Base-by-base conservation (phyloP, 2,329 filamentous ascomycete species). In the Talaromyces amestolkiae region DNA sequence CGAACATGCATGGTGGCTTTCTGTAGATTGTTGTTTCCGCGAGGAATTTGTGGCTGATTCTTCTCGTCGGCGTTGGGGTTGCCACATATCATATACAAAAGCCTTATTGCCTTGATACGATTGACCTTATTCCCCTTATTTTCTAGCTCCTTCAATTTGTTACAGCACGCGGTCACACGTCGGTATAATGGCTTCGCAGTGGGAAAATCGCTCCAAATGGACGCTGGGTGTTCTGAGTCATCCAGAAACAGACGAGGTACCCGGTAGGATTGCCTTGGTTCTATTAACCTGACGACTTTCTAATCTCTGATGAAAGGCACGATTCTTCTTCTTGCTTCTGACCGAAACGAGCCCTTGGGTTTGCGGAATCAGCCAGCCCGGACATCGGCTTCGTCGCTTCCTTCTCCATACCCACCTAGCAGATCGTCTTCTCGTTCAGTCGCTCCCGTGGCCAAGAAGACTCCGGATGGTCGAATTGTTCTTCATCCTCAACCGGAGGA, bases 401-500 rank as follows among this genome's bases (percentile, higher is more conserved):
- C 81, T 24, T 84, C 76, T 9, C 74, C 76, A 3, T 78, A 78
- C 65, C 76, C 76, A n/a, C 70, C 75, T 10, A 79, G 78, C 31
- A 75, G 73, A 58, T 78, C 77, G 1, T 78, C 76, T 10, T 79
- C 77, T 19, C 76, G 74, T 24, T 69, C 72, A 24, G 72, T 71
- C 0, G 69, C 69, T 15, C 72, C 74, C 17, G 64, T 41, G 17
- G 87, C 87, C 79, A 97, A 97, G 81, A 89, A 84, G 69, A 97
- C 93, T 1, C 79, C 84, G 41, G 90, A 97, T 75, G 93, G 93
- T 17, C 85, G 87, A 67, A 92, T 97, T 71, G 92, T 98, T 64
- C 81, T 98, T 15, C 90, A 96, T 0, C 94, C 94, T 0, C 94
- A 98, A 75, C 94, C 94, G 0, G 93, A 97, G 66, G 93, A 97